Evolutionary conservation across 1,139 yeast species (phyloP).

Genomic region (Geotrichum australiense): DNA sequence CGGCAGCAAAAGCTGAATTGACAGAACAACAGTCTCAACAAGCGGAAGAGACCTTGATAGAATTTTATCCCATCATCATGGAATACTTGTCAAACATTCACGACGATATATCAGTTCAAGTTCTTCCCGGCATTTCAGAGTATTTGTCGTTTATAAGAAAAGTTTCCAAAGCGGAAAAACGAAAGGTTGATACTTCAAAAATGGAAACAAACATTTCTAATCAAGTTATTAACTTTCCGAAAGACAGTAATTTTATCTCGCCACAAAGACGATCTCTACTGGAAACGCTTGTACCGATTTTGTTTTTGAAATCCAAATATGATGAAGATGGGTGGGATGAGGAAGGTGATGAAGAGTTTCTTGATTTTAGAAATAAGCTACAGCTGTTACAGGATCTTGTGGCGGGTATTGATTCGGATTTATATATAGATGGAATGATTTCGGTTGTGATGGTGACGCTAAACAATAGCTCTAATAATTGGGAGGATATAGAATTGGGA

Average conservation of each 20-base stretch:
- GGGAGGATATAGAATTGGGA: constrained; percentile 86
- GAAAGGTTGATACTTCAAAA: constrained; percentile 25
- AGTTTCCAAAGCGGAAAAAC: constrained; percentile 32
- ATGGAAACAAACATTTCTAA: constrained; percentile 26
- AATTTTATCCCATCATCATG: constrained; percentile 66
- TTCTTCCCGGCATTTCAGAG: constrained; percentile 71
- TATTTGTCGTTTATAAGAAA: constrained; percentile 68
- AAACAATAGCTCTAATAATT: constrained; percentile 31
- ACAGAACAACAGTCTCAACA: constrained; percentile 18
- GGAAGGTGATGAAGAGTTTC: constrained; percentile 56
- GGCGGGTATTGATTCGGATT: constrained; percentile 64
- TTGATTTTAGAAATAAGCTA: constrained; percentile 66
- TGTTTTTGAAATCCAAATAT: constrained; percentile 71
- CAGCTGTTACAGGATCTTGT: constrained; percentile 80
- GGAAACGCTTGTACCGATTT: constrained; percentile 56
- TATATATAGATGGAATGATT: constrained; percentile 66
- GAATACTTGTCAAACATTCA: constrained; percentile 71
- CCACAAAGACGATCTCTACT: constrained; percentile 45
- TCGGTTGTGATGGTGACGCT: constrained; percentile 57
- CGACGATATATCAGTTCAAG: constrained; percentile 81
- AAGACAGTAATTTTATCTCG: constrained; percentile 29
- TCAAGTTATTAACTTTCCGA: constrained; percentile 27
- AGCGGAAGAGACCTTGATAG: constrained; percentile 47
- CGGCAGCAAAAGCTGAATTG: constrained; percentile 24
- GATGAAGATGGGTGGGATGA: constrained; percentile 51